phyloP scores from a whole-genome alignment of 2,329 filamentous ascomycete species.

The Cladosporium sp. region DNA sequence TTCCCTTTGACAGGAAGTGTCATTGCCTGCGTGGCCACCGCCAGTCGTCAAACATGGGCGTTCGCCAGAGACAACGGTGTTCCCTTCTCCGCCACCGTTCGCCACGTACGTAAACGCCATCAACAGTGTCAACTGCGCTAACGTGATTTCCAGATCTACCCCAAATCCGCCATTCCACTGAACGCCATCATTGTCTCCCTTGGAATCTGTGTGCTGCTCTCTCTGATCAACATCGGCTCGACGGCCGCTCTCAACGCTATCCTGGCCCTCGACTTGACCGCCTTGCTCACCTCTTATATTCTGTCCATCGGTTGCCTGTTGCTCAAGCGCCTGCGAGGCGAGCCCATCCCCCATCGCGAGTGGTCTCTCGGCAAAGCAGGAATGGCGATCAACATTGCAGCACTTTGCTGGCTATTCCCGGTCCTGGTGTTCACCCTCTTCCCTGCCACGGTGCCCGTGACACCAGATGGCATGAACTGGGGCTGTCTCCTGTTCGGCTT shows the following conservation, averaged over 20 bases:
- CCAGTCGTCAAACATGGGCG: slow-evolving; percentile 43
- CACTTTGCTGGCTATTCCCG: slow-evolving; percentile 46
- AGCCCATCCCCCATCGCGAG: slow-evolving; percentile 40
- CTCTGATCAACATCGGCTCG: slow-evolving; percentile 42
- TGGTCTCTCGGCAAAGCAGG: slow-evolving; percentile 44
- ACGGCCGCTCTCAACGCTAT: slow-evolving; percentile 48
- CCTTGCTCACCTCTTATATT: slow-evolving; percentile 46
- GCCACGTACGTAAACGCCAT: slow-evolving; percentile 24
- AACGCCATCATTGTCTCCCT: slow-evolving; percentile 31
- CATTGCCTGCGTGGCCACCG: slow-evolving; percentile 42
- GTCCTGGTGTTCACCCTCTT: slow-evolving; percentile 54
- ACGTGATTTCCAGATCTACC: slow-evolving; percentile 9
- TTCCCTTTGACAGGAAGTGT: slow-evolving; percentile 36
- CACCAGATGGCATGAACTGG: slow-evolving; percentile 52
- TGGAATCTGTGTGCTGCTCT: slow-evolving; percentile 33
- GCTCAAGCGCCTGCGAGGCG: slow-evolving; percentile 39
- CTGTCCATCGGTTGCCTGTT: slow-evolving; percentile 41
- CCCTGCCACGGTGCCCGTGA: slow-evolving; percentile 36
- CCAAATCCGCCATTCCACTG: slow-evolving; percentile 29
- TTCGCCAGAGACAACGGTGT: slow-evolving; percentile 24
- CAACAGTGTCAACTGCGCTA: background rate
- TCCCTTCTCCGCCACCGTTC: slow-evolving; percentile 26
- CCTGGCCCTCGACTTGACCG: slow-evolving; percentile 42
- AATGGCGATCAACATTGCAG: slow-evolving; percentile 39
- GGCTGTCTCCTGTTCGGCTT: slow-evolving; percentile 47